Conservation (phyloP, 345 rosid genomes). For the Aquilaria malaccensis region DNA sequence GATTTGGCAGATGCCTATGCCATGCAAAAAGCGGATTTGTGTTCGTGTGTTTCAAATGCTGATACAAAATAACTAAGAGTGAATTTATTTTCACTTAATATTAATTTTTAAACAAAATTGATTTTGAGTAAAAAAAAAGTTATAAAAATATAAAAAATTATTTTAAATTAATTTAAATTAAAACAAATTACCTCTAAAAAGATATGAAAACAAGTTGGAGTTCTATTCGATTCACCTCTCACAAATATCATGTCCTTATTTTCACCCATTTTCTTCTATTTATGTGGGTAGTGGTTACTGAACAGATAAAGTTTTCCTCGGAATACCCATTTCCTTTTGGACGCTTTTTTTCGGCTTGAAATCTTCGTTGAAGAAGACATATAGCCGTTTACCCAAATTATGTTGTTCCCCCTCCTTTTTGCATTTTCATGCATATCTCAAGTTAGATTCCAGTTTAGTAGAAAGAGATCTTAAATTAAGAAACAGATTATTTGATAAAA, state of each 20-base stretch:
- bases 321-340: no score
- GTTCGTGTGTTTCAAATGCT: not conserved
- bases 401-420: not conserved
- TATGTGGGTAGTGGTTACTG: no score
- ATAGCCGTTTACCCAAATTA: no score
- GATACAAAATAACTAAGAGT: slow-evolving; percentile 12
- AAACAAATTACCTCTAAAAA: not conserved
- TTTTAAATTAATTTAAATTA: not conserved
- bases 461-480: no score
- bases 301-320: no score
- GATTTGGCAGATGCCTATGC: slow-evolving; percentile 16
- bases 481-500: no score
- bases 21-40: not conserved
- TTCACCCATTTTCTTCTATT: no score
- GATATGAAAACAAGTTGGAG: not conserved
- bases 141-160: not conserved
- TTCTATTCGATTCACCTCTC: no score
- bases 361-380: no score
- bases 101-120: not conserved
- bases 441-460: no score
- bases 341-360: no score
- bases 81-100: slow-evolving; percentile 12
- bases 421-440: not conserved
- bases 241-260: no score
- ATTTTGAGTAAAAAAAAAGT: not conserved